phyloP scores from a whole-genome alignment of 1,284 basidiomycete genomes.

The Porogramme epimiltina region DNA sequence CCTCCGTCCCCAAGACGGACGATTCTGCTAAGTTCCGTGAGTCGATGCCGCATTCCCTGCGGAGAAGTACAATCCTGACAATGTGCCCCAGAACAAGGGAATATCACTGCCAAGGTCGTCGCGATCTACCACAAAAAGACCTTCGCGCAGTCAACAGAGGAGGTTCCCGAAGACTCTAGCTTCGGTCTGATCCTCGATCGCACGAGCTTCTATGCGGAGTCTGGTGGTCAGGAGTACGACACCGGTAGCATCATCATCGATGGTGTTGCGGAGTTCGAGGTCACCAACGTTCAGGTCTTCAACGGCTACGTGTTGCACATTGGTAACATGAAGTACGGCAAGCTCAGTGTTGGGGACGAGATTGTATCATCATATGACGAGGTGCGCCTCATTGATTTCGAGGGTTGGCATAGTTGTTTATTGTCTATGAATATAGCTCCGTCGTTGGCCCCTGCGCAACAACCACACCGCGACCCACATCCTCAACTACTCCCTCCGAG shows the following conservation, averaged over 20 bases:
- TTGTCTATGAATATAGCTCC: constrained; percentile 53
- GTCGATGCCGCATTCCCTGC: constrained; percentile 22
- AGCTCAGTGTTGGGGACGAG: constrained; percentile 66
- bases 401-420: not conserved
- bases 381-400: constrained; percentile 35
- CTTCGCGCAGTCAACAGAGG: constrained; percentile 72
- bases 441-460: constrained; percentile 93
- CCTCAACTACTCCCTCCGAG: constrained; percentile 92
- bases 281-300: constrained; percentile 89
- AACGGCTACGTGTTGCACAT: constrained; percentile 90
- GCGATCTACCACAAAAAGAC: constrained; percentile 85
- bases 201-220: constrained; percentile 98
- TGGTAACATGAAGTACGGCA: constrained; percentile 81
- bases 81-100: constrained; percentile 60
- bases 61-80: not conserved
- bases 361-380: constrained; percentile 81
- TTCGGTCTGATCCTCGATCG: constrained; percentile 92
- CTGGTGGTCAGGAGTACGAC: constrained; percentile 97
- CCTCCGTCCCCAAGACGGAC: constrained; percentile 88
- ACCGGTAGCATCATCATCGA: constrained; percentile 95
- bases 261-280: constrained; percentile 90
- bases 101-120: constrained; percentile 78
- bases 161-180: constrained; percentile 61
- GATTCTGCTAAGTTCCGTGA: constrained; percentile 90
- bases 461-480: constrained; percentile 99